Evolutionary conservation across 768 basidiomycete genomes (phyloP).

Genomic region (Mycena epipterygia): DNA sequence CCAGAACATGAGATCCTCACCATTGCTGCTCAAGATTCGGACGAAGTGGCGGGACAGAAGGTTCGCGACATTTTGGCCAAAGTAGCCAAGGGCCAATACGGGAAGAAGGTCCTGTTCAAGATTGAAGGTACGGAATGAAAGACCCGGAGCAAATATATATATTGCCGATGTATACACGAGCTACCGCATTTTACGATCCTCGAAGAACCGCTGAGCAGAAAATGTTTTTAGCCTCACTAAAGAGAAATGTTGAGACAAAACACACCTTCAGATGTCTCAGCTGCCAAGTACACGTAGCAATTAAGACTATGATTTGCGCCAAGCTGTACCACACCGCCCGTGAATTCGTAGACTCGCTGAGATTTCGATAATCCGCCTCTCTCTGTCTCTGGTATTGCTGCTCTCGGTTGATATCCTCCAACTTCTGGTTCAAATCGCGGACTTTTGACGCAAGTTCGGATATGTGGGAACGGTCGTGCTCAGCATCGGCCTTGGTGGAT

Average conservation of each 20-base stretch:
- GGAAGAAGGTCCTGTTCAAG: constrained; percentile 59
- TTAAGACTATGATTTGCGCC: constrained; percentile 85
- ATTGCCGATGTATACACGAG: constrained; percentile 25
- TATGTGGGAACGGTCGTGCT: constrained; percentile 89
- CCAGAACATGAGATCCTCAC: constrained; percentile 79
- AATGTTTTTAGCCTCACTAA: constrained; percentile 16
- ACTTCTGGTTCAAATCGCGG: constrained; percentile 92
- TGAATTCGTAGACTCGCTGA: constrained; percentile 93
- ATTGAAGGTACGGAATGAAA: constrained; percentile 43
- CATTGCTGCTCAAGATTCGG: constrained; percentile 56
- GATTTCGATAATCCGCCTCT: constrained; percentile 88
- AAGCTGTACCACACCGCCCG: constrained; percentile 96
- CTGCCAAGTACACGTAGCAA: constrained; percentile 94
- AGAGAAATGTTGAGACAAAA: constrained; percentile 22
- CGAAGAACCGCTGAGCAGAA: constrained; percentile 78
- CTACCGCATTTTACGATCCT: constrained; percentile 85
- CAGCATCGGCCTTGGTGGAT: constrained; percentile 85
- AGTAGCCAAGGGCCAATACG: constrained; percentile 52
- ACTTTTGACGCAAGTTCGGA: constrained; percentile 86
- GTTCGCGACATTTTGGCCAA: constrained; percentile 63
- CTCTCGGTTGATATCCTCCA: constrained; percentile 93
- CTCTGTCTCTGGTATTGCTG: constrained; percentile 98
- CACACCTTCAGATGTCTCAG: constrained; percentile 90
- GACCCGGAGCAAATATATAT: constrained; percentile 22
- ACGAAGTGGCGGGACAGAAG: constrained; percentile 57